Percentiles rank a stretch among this genome's conserved stretches.
phyloP scores from a whole-genome alignment of 139 green algal genomes.

The Penium margaritaceum region DNA sequence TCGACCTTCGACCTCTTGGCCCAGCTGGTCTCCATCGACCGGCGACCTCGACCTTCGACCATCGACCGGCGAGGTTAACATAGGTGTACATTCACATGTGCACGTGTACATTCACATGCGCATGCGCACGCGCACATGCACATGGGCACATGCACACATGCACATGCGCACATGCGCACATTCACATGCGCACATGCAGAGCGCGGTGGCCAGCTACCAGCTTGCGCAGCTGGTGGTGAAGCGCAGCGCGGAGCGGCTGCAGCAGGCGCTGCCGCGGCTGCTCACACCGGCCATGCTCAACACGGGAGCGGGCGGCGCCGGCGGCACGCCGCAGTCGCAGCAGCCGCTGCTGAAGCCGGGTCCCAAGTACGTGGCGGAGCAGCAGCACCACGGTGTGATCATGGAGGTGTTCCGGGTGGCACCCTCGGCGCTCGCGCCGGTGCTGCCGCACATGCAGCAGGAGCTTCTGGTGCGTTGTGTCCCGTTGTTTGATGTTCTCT shows the following conservation, averaged over 20 bases:
- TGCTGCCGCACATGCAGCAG: conserved; percentile 58
- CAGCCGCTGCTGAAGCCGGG: conserved; percentile 52
- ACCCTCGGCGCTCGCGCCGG: conserved; percentile 62
- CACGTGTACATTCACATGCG: too few species aligned
- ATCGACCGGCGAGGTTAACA: too few species aligned
- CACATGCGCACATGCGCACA: too few species aligned
- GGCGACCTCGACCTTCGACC: too few species aligned
- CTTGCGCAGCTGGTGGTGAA: conserved; percentile 53
- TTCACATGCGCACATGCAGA: conserved; percentile 33
- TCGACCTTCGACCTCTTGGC: too few species aligned
- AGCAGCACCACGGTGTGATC: conserved; percentile 54
- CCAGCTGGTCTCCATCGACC: too few species aligned
- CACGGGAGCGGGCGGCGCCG: neutral
- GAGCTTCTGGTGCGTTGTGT: conserved; percentile 50
- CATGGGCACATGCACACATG: too few species aligned
- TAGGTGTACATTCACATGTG: too few species aligned
- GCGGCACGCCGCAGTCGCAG: conserved; percentile 46
- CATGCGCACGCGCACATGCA: too few species aligned
- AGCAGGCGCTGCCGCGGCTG: conserved; percentile 55
- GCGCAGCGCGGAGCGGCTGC: conserved; percentile 49
- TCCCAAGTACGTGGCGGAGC: conserved; percentile 25
- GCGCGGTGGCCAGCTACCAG: conserved; percentile 41
- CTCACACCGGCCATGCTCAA: conserved; percentile 43
- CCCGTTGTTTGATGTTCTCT: neutral
- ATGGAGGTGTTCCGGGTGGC: conserved; percentile 56